Evolutionary conservation across 2,329 filamentous ascomycete genomes (phyloP).

Genomic region (Aspergillus pseudoterreus): DNA sequence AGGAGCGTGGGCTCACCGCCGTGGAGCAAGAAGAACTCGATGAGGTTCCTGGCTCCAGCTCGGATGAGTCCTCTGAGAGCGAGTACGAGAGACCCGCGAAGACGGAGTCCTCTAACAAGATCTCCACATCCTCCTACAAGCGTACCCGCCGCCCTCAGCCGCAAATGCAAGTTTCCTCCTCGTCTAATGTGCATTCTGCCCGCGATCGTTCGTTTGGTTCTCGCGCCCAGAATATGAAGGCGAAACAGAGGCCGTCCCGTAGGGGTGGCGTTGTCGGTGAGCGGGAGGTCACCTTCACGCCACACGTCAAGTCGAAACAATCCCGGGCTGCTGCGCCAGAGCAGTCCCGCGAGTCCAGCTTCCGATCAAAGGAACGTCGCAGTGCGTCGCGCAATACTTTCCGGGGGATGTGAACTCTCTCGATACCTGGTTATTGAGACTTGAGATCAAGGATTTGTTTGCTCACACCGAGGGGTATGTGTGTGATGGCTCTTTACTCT

Average conservation of each 20-base stretch:
- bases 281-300: constrained; percentile 60
- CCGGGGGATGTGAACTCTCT: constrained; percentile 38
- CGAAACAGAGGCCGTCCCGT: constrained; percentile 30
- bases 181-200: constrained; percentile 39
- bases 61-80: constrained; percentile 32
- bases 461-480: no score
- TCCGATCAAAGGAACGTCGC: constrained; percentile 41
- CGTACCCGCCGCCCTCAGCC: constrained; percentile 48
- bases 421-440: not conserved
- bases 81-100: constrained; percentile 27
- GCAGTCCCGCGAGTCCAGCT: constrained; percentile 17
- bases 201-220: constrained; percentile 57
- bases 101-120: constrained; percentile 36
- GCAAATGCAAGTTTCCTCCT: constrained; percentile 58
- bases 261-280: constrained; percentile 42
- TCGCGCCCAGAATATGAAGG: constrained; percentile 46
- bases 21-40: constrained; percentile 61
- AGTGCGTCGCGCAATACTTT: constrained; percentile 50
- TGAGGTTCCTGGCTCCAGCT: constrained; percentile 43
- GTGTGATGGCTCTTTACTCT: no score
- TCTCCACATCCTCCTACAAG: constrained; percentile 55
- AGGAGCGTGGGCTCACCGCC: constrained; percentile 55
- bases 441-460: no score
- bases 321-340: constrained; percentile 14
- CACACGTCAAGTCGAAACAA: constrained; percentile 42